Conservation (phyloP, 306 rosid genomes). For the Trifolium dubium region DNA sequence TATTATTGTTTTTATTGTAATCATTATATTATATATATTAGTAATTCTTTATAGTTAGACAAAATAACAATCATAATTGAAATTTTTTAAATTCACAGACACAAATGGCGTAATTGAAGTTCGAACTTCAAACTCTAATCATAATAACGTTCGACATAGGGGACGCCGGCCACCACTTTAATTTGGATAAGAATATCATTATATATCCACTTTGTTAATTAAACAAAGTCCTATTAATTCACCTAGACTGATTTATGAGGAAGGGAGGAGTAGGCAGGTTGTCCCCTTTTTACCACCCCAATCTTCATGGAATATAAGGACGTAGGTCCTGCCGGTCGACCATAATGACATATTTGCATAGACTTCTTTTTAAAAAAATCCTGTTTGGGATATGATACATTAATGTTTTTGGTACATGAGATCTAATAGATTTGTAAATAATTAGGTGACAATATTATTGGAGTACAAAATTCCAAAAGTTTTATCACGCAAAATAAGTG, state of each 20-base stretch:
- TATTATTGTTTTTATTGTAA: too few species aligned
- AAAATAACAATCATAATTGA: too few species aligned
- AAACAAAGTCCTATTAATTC: not conserved
- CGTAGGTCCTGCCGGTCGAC: not conserved
- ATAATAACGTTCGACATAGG: too few species aligned
- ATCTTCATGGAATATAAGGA: not conserved
- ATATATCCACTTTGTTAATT: not conserved
- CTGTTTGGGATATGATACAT: not conserved
- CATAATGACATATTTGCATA: not conserved
- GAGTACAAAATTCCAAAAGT: too few species aligned
- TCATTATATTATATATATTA: too few species aligned
- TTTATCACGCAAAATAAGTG: too few species aligned
- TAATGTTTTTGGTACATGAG: conserved; percentile 1
- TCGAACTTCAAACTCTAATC: too few species aligned
- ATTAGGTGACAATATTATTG: not conserved
- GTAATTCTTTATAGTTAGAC: too few species aligned
- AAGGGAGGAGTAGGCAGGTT: not conserved
- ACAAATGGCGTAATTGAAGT: too few species aligned
- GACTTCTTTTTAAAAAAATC: not conserved
- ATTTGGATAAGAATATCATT: too few species aligned
- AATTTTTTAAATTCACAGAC: too few species aligned
- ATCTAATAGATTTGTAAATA: not conserved
- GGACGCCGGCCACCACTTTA: too few species aligned
- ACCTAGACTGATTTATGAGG: not conserved
- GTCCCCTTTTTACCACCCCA: not conserved